phyloP scores from a whole-genome alignment of 108 stramenopile species.

The Nannochloropsis oceanica region DNA sequence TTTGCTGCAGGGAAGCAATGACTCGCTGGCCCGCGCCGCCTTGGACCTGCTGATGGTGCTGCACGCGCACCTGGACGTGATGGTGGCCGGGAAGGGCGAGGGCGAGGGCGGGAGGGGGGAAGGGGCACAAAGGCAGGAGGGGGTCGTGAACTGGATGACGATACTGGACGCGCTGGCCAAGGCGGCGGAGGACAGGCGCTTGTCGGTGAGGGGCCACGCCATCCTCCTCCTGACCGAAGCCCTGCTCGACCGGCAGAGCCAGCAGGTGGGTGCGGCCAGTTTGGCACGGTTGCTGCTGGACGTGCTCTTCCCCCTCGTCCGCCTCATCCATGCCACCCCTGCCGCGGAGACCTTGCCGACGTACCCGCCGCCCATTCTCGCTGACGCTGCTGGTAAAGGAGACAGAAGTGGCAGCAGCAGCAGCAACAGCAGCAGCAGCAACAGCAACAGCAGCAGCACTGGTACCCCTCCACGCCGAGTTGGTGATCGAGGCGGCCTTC shows the following conservation, averaged over 20 bases:
- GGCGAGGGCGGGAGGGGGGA: not conserved
- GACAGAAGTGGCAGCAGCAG: not conserved
- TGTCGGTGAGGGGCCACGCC: not conserved
- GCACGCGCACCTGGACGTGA: not conserved
- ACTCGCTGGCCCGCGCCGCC: not conserved
- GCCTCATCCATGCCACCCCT: not conserved
- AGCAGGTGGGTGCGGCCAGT: too few species aligned
- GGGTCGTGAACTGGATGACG: not conserved
- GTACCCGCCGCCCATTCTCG: not conserved
- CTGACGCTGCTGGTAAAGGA: not conserved
- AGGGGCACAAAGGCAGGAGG: not conserved
- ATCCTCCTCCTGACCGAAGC: not conserved
- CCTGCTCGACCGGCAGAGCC: not conserved
- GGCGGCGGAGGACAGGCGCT: not conserved
- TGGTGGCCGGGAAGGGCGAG: not conserved
- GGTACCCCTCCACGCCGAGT: too few species aligned
- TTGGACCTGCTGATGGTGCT: slow-evolving; percentile 15
- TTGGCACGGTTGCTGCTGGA: too few species aligned
- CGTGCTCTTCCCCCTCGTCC: not conserved
- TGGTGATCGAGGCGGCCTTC: too few species aligned
- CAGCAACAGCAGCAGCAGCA: not conserved
- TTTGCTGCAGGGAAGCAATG: not conserved
- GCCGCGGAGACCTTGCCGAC: not conserved
- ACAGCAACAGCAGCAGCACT: too few species aligned
- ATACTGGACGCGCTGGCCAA: not conserved